Conservation (phyloP, 441 rosid genomes). For the Mallotus repandus region DNA sequence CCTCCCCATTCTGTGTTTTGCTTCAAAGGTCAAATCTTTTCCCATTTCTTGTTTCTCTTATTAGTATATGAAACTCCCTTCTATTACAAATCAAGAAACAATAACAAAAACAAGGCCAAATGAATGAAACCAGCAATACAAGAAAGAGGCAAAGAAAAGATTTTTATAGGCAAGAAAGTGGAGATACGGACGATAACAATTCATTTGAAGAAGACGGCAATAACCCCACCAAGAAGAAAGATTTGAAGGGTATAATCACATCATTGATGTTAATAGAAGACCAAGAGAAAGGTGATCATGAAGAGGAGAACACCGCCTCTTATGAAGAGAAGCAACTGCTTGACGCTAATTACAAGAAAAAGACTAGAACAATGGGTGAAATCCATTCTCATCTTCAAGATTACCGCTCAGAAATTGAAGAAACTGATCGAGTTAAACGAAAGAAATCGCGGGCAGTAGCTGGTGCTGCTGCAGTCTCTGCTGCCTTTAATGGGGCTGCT, state of each 20-base stretch:
- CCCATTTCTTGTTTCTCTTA: neutral
- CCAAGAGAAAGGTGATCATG: slow-evolving; percentile 48
- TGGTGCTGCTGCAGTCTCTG: slow-evolving; percentile 42
- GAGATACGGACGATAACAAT: slow-evolving; percentile 15
- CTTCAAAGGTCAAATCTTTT: neutral
- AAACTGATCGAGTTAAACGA: slow-evolving; percentile 37
- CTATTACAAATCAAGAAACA: slow-evolving; percentile 15
- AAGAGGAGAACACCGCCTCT: slow-evolving; percentile 37
- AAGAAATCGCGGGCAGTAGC: slow-evolving; percentile 56
- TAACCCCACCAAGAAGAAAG: slow-evolving; percentile 33
- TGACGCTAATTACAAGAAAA: slow-evolving; percentile 55
- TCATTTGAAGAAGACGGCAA: slow-evolving; percentile 20
- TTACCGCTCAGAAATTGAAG: slow-evolving; percentile 48
- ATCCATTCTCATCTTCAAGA: slow-evolving; percentile 50
- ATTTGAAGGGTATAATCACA: slow-evolving; percentile 59
- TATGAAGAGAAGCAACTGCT: slow-evolving; percentile 43
- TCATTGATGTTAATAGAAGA: slow-evolving; percentile 64
- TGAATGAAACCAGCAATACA: slow-evolving; percentile 36
- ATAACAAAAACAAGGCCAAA: slow-evolving; percentile 14
- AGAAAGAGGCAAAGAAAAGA: slow-evolving; percentile 25
- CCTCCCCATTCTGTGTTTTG: neutral
- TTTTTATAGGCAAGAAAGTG: slow-evolving; percentile 5
- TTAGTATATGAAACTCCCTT: slow-evolving; percentile 33
- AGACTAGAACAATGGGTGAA: slow-evolving; percentile 53
- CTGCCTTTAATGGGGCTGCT: slow-evolving; percentile 28